A percentile compares a stretch with the other conserved stretches of the same genome.
Conservation (phyloP, 768 basidiomycete genomes). For the Boletus rubropictus region DNA sequence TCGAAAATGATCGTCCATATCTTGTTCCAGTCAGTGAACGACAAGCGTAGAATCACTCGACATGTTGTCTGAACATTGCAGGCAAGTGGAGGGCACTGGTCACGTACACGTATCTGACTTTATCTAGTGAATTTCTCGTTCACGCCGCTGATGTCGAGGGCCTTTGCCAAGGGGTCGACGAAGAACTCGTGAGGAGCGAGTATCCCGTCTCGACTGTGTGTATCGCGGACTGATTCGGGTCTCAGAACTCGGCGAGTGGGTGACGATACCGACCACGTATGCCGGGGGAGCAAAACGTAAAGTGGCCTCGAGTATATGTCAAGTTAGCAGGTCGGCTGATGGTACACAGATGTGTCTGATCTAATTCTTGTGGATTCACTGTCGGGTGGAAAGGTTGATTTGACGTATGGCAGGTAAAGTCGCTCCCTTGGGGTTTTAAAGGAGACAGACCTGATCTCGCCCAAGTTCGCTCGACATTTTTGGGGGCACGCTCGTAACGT, state of each 20-base stretch:
- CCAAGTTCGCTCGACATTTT: conserved; percentile 63
- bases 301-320: background rate
- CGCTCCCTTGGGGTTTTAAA: background rate
- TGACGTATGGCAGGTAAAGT: conserved; percentile 35
- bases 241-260: conserved; percentile 87
- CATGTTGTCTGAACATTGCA: conserved; percentile 75
- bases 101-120: conserved; percentile 11
- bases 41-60: conserved; percentile 64
- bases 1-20: background rate
- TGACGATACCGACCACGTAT: conserved; percentile 86
- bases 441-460: background rate
- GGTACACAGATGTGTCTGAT: conserved; percentile 63
- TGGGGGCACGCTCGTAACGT: conserved; percentile 57
- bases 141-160: conserved; percentile 99
- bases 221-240: conserved; percentile 8
- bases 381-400: conserved; percentile 68
- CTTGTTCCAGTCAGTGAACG: background rate
- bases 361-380: conserved; percentile 73
- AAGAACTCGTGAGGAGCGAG: conserved; percentile 76
- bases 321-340: background rate
- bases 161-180: conserved; percentile 92
- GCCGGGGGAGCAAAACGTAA: conserved; percentile 92
- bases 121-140: conserved; percentile 80
- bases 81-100: conserved; percentile 37
- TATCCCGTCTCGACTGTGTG: conserved; percentile 3